Evolutionary conservation across 2,329 filamentous ascomycete species (phyloP).

Genomic region (Westerdykella sp.): DNA sequence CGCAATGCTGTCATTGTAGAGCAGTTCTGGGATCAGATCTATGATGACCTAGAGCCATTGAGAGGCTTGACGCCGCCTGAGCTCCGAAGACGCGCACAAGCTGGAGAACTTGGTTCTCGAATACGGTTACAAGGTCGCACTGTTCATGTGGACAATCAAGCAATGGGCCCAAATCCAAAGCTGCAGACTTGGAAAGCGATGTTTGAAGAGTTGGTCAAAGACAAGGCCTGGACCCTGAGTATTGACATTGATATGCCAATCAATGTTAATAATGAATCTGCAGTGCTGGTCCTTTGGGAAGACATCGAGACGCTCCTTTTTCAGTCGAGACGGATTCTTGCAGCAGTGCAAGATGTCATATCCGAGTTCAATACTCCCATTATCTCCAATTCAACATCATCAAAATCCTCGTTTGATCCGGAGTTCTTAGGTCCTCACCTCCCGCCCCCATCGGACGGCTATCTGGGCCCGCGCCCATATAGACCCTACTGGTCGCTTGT

Average conservation of each 20-base stretch:
- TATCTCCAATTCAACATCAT: not conserved
- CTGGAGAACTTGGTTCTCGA: conserved; percentile 18
- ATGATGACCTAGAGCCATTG: conserved; percentile 46
- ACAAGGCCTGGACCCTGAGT: conserved; percentile 11
- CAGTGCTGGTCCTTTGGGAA: conserved; percentile 45
- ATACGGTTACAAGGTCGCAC: no score
- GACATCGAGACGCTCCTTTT: conserved; percentile 36
- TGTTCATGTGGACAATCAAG: conserved; percentile 18
- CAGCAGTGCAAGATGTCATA: conserved; percentile 18
- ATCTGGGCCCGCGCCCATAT: conserved; percentile 22
- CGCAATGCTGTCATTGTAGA: conserved; percentile 42
- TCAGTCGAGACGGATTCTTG: conserved; percentile 19
- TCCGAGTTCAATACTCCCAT: conserved; percentile 3
- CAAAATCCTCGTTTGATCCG: conserved; percentile 11
- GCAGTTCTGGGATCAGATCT: conserved; percentile 48
- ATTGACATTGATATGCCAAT: conserved; percentile 39
- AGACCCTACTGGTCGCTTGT: conserved; percentile 40
- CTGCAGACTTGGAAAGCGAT: conserved; percentile 38
- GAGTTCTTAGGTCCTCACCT: conserved; percentile 27
- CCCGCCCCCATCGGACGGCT: conserved; percentile 12
- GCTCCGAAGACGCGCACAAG: conserved; percentile 37
- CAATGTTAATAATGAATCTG: conserved; percentile 45
- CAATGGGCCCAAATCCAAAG: conserved; percentile 24
- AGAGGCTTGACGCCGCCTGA: conserved; percentile 41
- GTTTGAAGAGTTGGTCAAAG: conserved; percentile 35